These are phyloP conservation scores for Penicillium arizonense DNA, from an alignment of 495 filamentous ascomycete genomes.

Conservation along the genomic window DNA sequence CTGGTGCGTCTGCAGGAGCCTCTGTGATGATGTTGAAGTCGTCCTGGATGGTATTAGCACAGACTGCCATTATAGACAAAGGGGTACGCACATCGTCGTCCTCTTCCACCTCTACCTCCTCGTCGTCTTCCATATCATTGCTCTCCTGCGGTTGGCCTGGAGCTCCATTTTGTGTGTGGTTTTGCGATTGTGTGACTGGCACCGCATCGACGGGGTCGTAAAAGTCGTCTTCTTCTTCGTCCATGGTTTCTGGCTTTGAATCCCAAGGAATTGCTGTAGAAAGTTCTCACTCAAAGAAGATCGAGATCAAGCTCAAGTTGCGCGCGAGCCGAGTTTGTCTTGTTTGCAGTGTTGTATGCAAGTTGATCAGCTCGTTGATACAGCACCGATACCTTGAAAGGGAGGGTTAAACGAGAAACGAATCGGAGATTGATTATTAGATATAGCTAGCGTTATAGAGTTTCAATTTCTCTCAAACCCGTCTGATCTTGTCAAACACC, in stretches of 20 bases:
- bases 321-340: conserved; percentile 29
- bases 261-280: conserved; percentile 8
- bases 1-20: conserved; percentile 70
- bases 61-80: neutral
- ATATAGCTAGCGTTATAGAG: too few relatives aligned
- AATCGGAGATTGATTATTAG: too few relatives aligned
- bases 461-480: too few relatives aligned
- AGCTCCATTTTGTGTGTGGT: conserved; percentile 21
- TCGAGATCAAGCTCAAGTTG: conserved; percentile 15
- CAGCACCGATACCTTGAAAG: neutral
- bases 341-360: conserved; percentile 28
- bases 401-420: too few relatives aligned
- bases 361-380: neutral
- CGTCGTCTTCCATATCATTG: conserved; percentile 64
- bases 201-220: conserved; percentile 50
- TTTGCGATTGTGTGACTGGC: conserved; percentile 26
- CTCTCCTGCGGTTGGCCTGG: conserved; percentile 40
- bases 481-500: too few relatives aligned
- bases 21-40: conserved; percentile 97
- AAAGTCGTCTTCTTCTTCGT: conserved; percentile 55
- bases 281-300: conserved; percentile 17
- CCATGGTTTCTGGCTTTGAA: conserved; percentile 31
- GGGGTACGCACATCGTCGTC: conserved; percentile 54
- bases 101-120: conserved; percentile 72
- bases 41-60: conserved; percentile 39